Base-by-base conservation (phyloP, 2,329 filamentous ascomycete genomes). In the Oidium heveae region DNA sequence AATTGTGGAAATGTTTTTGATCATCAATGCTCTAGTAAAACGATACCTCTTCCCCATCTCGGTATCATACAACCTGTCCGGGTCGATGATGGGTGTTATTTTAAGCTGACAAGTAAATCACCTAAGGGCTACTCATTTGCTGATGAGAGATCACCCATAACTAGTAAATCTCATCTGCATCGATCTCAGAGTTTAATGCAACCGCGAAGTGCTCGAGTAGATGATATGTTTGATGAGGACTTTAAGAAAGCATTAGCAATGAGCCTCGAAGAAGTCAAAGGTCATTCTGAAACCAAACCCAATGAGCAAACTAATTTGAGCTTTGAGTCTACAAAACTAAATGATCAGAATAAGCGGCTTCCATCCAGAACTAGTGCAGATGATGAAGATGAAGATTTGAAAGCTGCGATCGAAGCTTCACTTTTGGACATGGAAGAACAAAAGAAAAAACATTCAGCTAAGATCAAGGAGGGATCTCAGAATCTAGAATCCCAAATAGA, bases 1-100 rank as follows among this genome's bases (percentile, higher is more conserved):
- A 98, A 98, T 67, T 98, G 91, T 64, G 91, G 91, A 53, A 94
- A 91, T 68, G 91, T 94, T 63, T 98, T 98, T 66, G 93, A 94
- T 65, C 86, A 89, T 59, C 82, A 91, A 62, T 98, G 91, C 65
- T 96, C 89, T 15, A 82, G 79, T 71, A 96, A 96, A 70, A 79
- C 76, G 22, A 75, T 94, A 43, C 82, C 91, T 5, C 72, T 98
- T 16, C 89, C 91, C 15, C 91, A 96, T 65, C 75, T 98, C 15
- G 91, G 91, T 57, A 96, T 98, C 59, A 71, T 87, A 64, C 82
- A 93, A 58, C 77, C 91, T 2, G 91, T 96, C 3, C 79, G 91
- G 60, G 91, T 98, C 20, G 91, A 96, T 63, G 91, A 98, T 66
- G 91, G 91, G 34, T 98, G 91, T 67, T 87, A 95, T 64, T 78